These are phyloP conservation scores for Eucalyptus polyanthemos DNA, from an alignment of 345 rosid genomes.

Conservation along the genomic window DNA sequence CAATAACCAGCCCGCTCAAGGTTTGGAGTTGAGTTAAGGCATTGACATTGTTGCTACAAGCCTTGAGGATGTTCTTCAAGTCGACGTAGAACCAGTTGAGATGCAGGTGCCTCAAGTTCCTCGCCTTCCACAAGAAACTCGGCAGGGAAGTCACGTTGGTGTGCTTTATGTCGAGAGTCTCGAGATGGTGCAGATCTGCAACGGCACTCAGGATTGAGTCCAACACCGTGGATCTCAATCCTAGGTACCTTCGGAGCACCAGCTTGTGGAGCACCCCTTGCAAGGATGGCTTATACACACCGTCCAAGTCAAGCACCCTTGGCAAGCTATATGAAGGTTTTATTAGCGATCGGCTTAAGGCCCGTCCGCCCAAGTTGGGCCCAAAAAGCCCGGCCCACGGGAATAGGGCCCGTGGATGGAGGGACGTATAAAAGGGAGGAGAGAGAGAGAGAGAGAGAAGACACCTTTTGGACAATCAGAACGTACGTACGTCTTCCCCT, in stretches of 20 bases:
- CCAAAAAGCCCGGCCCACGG: no score
- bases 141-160: background rate
- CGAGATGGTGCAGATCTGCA: background rate
- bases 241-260: conserved; percentile 4
- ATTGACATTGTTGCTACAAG: background rate
- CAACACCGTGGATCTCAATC: conserved; percentile 9
- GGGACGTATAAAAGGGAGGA: no score
- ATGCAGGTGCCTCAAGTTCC: background rate
- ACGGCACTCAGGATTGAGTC: background rate
- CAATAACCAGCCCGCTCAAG: background rate
- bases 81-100: background rate
- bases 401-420: no score
- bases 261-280: background rate
- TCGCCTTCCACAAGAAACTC: background rate
- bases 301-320: conserved; percentile 3
- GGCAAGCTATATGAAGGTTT: background rate
- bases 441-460: no score
- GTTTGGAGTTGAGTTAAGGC: background rate
- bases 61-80: background rate
- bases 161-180: conserved; percentile 7
- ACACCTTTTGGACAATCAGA: no score
- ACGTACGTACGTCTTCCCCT: no score
- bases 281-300: conserved; percentile 3
- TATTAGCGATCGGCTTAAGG: no score
- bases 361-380: no score